Evolutionary conservation across 2,329 filamentous ascomycete species (phyloP), one percentile per base, ranked within the genome.

Genomic region (Cordyceps farinosa): DNA sequence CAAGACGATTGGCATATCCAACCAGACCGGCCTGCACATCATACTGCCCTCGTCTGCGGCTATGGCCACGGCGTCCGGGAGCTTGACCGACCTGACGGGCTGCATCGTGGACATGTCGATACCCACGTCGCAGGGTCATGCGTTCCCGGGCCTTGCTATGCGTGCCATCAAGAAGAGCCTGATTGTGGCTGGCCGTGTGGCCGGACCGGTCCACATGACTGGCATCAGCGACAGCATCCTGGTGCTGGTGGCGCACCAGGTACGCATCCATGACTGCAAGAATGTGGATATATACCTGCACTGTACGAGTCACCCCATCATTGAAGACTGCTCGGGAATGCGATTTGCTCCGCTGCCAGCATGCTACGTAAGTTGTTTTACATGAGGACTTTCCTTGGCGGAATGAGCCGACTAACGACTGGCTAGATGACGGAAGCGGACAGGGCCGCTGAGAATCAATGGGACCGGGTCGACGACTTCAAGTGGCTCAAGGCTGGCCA

Each of bases 381-480:
- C 34, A 30, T 3, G 29, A 10, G 29, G 29, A 32, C 11, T 15
- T 34, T 3, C n/a, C 27, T 40, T 13, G 13, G 22, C 2, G 17
- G 22, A 27, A 29, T 34, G 17, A 42, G 7, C 34, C 22, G n/a
- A 66, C 65, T 54, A 15, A 32, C 44, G 3, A 22, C 11, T 32
- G 34, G 67, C 54, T 54, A 73, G 70, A 63, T 66, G 48, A 70
- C 67, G 7, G 70, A 73, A 36, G 70, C 70, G 5, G 75, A 77
- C n/a, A 57, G 69, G 44, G 52, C 65, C 6, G 67, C 71, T 3
- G 76, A 77, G 64, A 94, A 96, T 73, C 85, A 90, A 70, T 99
- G 92, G 91, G 84, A 93, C 69, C 87, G 95, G 70, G 90, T 98
- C 17, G 91, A 98, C 74, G 95, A 99, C 74, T 99, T 99, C 81